Percentiles rank a stretch among this genome's conserved stretches.
Evolutionary conservation across 1,139 yeast genomes (phyloP).

Genomic region (Suhomyces bokatorum): DNA sequence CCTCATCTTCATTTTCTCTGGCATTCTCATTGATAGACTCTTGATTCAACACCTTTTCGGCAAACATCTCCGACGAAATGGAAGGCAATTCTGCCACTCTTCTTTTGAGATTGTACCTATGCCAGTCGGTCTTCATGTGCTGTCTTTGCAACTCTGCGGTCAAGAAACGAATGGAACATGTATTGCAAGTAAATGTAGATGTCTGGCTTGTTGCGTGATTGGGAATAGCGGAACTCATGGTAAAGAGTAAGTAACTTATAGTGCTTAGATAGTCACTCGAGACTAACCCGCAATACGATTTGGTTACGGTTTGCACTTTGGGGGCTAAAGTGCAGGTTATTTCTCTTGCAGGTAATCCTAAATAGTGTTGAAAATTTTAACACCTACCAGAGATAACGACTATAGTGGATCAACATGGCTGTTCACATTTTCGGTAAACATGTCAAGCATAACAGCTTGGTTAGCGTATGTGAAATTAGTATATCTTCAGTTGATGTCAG

Average conservation of each 20-base stretch:
- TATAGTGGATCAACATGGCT: constrained; percentile 48
- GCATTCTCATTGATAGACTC: constrained; percentile 33
- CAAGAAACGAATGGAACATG: constrained; percentile 79
- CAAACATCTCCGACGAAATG: constrained; percentile 76
- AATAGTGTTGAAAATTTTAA: constrained; percentile 2
- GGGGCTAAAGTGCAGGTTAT: too few relatives aligned
- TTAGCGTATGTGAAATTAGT: constrained; percentile 33
- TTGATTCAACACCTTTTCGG: constrained; percentile 60
- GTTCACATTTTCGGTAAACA: constrained; percentile 77
- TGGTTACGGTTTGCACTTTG: background rate
- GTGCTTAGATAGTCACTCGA: too few relatives aligned
- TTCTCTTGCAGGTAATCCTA: too few relatives aligned
- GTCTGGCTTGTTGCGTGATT: constrained; percentile 38
- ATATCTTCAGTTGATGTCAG: background rate
- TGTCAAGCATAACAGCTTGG: constrained; percentile 53
- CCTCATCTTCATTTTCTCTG: constrained; percentile 58
- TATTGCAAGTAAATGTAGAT: constrained; percentile 71
- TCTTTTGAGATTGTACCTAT: constrained; percentile 86
- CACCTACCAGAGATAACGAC: background rate
- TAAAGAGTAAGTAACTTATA: background rate
- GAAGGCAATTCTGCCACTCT: constrained; percentile 85
- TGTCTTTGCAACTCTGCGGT: constrained; percentile 78
- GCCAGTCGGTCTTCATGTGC: constrained; percentile 98
- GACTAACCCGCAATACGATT: background rate
- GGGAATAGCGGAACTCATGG: constrained; percentile 22